Conservation (phyloP, 306 rosid species). For the Dalbergia oliveri region DNA sequence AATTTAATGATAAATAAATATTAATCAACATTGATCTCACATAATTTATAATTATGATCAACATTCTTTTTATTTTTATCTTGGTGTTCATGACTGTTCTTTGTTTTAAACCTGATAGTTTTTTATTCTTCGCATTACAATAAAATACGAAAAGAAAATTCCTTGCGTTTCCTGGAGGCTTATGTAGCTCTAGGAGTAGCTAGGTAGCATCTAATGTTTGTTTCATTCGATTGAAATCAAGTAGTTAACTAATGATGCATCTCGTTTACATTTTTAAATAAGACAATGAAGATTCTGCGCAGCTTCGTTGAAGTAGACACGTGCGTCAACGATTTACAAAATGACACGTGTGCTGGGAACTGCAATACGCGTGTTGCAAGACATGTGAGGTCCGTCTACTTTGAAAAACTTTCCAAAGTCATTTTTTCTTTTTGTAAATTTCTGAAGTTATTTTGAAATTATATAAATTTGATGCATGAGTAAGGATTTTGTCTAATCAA, state of each 20-base stretch:
- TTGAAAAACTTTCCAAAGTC: too few relatives aligned
- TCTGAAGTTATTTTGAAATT: too few relatives aligned
- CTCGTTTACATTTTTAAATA: not conserved
- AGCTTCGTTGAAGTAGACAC: not conserved
- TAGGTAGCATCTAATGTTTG: constrained; percentile 31
- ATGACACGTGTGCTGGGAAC: not conserved
- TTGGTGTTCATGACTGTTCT: not conserved
- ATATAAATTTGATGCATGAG: too few relatives aligned
- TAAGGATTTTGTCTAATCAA: too few relatives aligned
- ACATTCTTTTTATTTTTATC: too few relatives aligned
- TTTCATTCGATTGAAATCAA: constrained; percentile 6
- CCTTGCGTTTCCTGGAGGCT: constrained; percentile 19
- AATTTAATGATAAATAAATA: too few relatives aligned
- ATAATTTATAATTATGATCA: too few relatives aligned
- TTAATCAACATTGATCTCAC: too few relatives aligned
- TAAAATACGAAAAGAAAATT: not conserved
- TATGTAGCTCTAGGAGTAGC: not conserved
- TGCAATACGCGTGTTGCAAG: not conserved
- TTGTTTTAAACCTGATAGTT: not conserved
- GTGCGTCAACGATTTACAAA: not conserved
- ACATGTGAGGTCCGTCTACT: not conserved
- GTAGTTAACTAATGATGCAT: not conserved
- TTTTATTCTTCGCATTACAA: not conserved
- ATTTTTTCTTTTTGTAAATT: too few relatives aligned
- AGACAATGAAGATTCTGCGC: not conserved